A percentile compares a stretch with the other conserved stretches of the same genome.
Conservation (phyloP, 176 grass and related monocot species). For the Eragrostis nindensis region DNA sequence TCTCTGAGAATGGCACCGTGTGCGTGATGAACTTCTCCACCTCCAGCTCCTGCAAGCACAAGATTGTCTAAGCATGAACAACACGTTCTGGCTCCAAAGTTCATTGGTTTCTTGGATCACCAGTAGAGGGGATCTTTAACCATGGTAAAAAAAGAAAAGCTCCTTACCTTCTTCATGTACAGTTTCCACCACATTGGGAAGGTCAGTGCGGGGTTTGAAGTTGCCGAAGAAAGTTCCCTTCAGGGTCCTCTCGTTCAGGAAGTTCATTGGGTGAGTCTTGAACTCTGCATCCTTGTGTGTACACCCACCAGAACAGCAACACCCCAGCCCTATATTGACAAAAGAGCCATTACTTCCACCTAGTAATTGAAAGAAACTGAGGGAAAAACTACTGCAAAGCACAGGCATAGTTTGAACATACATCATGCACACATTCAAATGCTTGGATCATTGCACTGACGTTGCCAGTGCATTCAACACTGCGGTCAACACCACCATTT, state of each 20-base stretch:
- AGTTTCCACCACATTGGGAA: conserved; percentile 78
- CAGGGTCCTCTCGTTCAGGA: conserved; percentile 85
- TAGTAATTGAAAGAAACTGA: neutral
- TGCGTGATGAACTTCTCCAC: conserved; percentile 93
- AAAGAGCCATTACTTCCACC: neutral
- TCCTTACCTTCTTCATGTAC: conserved; percentile 73
- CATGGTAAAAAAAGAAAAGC: neutral
- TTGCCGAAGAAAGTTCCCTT: conserved; percentile 98
- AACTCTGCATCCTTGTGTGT: conserved; percentile 76
- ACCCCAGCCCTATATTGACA: conserved; percentile 73
- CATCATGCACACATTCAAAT: conserved; percentile 94
- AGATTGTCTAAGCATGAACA: neutral
- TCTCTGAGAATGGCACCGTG: conserved; percentile 62
- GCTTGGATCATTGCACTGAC: conserved; percentile 81
- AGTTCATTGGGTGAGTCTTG: conserved; percentile 85
- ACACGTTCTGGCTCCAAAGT: neutral
- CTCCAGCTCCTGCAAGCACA: conserved; percentile 56
- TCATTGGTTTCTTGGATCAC: neutral
- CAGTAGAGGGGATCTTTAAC: neutral
- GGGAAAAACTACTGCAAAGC: neutral
- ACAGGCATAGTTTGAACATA: neutral
- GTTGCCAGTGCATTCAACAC: conserved; percentile 87
- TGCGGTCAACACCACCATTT: conserved; percentile 81
- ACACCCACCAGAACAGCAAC: conserved; percentile 84
- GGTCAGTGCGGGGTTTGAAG: conserved; percentile 78